Evolutionary conservation across 1,284 basidiomycete species (phyloP), one percentile per base, ranked within the genome.

Genomic region (Neolentinus lepideus): DNA sequence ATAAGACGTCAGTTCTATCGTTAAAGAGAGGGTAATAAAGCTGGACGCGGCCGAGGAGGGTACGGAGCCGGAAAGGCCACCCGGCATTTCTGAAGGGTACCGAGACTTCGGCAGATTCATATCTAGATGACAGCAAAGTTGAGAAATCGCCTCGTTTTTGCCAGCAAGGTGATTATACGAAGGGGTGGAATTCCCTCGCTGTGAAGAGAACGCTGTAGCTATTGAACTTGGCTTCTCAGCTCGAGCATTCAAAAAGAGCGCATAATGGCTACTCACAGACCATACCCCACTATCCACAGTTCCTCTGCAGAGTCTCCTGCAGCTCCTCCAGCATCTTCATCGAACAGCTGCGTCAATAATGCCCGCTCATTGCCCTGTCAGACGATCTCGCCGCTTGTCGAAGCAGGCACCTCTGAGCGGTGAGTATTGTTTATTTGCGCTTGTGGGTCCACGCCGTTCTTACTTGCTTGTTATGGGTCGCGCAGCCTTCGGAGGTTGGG

Each of bases 351-450:
- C 48, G 16, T 38, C 36, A 35, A 48, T 33, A 54, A 68, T 77
- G 72, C 63, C 70, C 26, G 68, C 66, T 48, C 59, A 64, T 58
- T 67, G 68, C 53, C 69, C 67, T 56, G 55, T 67, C 24, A 69
- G 73, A 52, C 66, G 62, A 54, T 74, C 73, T 22, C 69, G 71
- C 36, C 62, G 73, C 47, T 63, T 76, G 10, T 75, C 75, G 8
- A 69, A 64, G 54, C 75, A 69, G 60, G 60, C 64, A 56, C 70
- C 63, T 46, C 66, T 59, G 54, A 65, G 57, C 35, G 52, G 64
- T 64, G 47, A 19, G 31, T 50, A 43, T 45, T 26, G 53, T 58
- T 54, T 53, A 21, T 59, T 54, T 54, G 43, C 38, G 46, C 36
- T 46, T 57, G 27, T 59, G 52, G 26, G 50, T 52, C 31, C 43